A percentile compares a stretch with the other conserved stretches of the same genome.
Evolutionary conservation across 768 basidiomycete species (phyloP).

Genomic region (Pisolithus orientalis): DNA sequence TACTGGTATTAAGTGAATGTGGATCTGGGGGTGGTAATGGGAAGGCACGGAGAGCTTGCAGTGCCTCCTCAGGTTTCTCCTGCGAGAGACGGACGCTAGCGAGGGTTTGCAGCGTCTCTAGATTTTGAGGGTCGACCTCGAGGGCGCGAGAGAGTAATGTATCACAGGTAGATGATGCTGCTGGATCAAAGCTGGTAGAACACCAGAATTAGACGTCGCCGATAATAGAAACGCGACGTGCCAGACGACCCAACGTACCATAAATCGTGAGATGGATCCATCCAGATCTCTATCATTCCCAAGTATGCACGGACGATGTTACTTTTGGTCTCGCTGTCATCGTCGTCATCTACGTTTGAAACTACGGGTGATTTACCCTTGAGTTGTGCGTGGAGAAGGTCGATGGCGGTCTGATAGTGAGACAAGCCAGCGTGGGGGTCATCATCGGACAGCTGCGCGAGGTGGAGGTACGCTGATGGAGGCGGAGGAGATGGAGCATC

Average conservation of each 20-base stretch:
- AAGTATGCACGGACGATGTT: slow-evolving; percentile 76
- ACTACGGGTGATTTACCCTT: slow-evolving; percentile 63
- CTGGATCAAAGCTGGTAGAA: slow-evolving; percentile 66
- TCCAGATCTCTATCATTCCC: slow-evolving; percentile 94
- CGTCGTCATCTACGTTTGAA: slow-evolving; percentile 27
- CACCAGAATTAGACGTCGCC: neutral
- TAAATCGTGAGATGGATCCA: slow-evolving; percentile 84
- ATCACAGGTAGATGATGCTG: slow-evolving; percentile 80
- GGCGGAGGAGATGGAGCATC: slow-evolving; percentile 54
- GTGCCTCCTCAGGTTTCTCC: slow-evolving; percentile 74
- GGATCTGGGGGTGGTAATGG: slow-evolving; percentile 10
- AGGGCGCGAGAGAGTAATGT: slow-evolving; percentile 67
- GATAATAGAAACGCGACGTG: neutral
- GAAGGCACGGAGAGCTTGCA: slow-evolving; percentile 28
- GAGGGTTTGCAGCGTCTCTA: slow-evolving; percentile 73
- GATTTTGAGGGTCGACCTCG: slow-evolving; percentile 63
- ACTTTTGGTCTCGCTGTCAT: slow-evolving; percentile 46
- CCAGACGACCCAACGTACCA: slow-evolving; percentile 45
- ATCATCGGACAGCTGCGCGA: slow-evolving; percentile 77
- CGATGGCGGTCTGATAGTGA: slow-evolving; percentile 78
- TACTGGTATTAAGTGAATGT: neutral
- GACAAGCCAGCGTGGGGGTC: slow-evolving; percentile 68
- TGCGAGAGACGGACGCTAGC: slow-evolving; percentile 90
- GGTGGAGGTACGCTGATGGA: slow-evolving; percentile 80
- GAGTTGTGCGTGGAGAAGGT: slow-evolving; percentile 57